These are phyloP conservation scores for Saccharomyces hybrid DNA, from an alignment of 1,139 yeast species.

Conservation along the genomic window DNA sequence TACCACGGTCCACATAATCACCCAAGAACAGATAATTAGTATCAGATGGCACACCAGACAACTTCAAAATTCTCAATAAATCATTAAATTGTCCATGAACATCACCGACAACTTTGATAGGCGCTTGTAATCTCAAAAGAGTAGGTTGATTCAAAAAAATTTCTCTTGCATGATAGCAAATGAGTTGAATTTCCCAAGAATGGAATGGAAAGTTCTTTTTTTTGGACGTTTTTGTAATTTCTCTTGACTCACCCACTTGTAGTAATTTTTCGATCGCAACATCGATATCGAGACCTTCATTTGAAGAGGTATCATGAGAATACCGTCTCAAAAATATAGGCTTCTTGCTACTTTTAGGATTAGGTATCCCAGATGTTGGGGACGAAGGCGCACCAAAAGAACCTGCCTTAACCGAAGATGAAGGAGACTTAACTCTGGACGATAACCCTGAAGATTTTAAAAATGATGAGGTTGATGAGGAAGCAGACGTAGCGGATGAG, in stretches of 20 bases:
- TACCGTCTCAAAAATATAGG: constrained; percentile 22
- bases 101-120: constrained; percentile 83
- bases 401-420: background rate
- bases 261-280: constrained; percentile 29
- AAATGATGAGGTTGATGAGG: constrained; percentile 14
- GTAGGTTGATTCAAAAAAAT: constrained; percentile 73
- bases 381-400: background rate
- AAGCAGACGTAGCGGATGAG: constrained; percentile 4
- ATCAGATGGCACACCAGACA: constrained; percentile 75
- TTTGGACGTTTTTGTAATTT: constrained; percentile 3
- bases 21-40: constrained; percentile 75
- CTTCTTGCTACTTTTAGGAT: constrained; percentile 10
- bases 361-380: constrained; percentile 10
- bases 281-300: constrained; percentile 28
- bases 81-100: constrained; percentile 81
- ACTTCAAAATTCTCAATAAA: constrained; percentile 61
- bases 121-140: constrained; percentile 66
- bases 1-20: constrained; percentile 82
- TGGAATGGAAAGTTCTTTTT: constrained; percentile 32
- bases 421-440: background rate
- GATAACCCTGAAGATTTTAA: constrained; percentile 4
- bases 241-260: constrained; percentile 21
- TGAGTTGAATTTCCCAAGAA: constrained; percentile 51
- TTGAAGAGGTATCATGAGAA: constrained; percentile 24
- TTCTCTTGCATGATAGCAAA: constrained; percentile 61